Evolutionary conservation across 2,329 filamentous ascomycete genomes (phyloP).

Genomic region (Aspergillus flavus): DNA sequence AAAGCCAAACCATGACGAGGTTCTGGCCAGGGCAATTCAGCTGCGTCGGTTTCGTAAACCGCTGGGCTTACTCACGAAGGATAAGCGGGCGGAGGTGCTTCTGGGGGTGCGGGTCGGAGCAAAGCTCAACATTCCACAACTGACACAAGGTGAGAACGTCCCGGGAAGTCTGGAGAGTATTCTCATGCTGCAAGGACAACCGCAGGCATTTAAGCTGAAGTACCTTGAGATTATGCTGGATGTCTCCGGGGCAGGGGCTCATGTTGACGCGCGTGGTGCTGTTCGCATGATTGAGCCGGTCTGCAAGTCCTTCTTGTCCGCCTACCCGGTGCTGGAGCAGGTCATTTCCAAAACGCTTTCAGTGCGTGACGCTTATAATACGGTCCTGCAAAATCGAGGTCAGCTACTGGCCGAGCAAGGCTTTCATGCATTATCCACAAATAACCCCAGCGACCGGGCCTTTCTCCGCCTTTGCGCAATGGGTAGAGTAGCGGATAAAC

Average conservation of each 20-base stretch:
- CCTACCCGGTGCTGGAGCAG: background rate
- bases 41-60: background rate
- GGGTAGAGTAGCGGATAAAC: constrained; percentile 10
- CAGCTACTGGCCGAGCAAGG: background rate
- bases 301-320: constrained; percentile 6
- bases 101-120: constrained; percentile 2
- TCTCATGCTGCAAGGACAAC: background rate
- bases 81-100: background rate
- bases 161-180: constrained; percentile 6
- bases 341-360: background rate
- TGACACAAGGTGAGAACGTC: constrained; percentile 13
- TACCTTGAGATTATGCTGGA: constrained; percentile 13
- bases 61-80: background rate
- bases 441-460: background rate
- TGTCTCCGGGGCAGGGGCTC: constrained; percentile 7
- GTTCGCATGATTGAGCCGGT: constrained; percentile 12
- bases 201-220: constrained; percentile 5
- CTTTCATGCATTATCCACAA: background rate
- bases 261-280: constrained; percentile 8
- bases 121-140: constrained; percentile 12
- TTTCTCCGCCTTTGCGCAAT: constrained; percentile 9
- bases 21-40: background rate
- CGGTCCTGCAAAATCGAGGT: constrained; percentile 4
- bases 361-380: constrained; percentile 4
- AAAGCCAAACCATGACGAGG: constrained; percentile 3